These are phyloP conservation scores for Pseudogymnoascus sp. DNA, from an alignment of 2,329 filamentous ascomycete species.

Conservation along the genomic window DNA sequence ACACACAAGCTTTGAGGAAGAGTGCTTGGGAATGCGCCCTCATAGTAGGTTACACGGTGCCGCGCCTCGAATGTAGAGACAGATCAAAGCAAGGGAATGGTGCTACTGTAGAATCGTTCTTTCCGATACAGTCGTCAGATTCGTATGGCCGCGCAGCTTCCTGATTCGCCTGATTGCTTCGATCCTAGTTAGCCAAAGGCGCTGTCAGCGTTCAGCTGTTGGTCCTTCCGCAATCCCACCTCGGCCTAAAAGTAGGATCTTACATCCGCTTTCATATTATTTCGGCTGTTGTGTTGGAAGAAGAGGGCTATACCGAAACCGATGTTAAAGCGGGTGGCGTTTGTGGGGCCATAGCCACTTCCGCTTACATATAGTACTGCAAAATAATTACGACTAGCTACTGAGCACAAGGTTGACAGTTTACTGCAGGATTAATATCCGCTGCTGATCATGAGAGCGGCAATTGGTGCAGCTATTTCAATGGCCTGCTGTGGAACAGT, in stretches of 20 bases:
- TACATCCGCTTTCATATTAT: neutral
- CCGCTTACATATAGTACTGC: neutral
- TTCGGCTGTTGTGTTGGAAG: neutral
- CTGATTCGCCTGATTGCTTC: neutral
- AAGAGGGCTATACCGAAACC: neutral
- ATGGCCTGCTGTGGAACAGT: neutral
- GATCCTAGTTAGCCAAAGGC: neutral
- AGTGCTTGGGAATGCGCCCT: neutral
- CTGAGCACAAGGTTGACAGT: neutral
- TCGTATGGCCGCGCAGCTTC: neutral
- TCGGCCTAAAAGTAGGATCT: neutral
- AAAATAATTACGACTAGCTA: neutral
- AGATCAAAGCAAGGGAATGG: neutral
- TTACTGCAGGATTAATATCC: neutral
- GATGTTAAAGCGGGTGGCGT: neutral
- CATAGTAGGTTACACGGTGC: neutral
- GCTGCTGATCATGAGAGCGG: neutral
- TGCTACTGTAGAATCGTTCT: neutral
- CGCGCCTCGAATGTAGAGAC: neutral
- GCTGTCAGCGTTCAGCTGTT: neutral
- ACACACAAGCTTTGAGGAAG: neutral
- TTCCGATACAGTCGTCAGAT: neutral
- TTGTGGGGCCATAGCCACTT: neutral
- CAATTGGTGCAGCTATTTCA: neutral
- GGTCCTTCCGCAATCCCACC: neutral